phyloP scores from a whole-genome alignment of 345 rosid species.

The Salix exigua region DNA sequence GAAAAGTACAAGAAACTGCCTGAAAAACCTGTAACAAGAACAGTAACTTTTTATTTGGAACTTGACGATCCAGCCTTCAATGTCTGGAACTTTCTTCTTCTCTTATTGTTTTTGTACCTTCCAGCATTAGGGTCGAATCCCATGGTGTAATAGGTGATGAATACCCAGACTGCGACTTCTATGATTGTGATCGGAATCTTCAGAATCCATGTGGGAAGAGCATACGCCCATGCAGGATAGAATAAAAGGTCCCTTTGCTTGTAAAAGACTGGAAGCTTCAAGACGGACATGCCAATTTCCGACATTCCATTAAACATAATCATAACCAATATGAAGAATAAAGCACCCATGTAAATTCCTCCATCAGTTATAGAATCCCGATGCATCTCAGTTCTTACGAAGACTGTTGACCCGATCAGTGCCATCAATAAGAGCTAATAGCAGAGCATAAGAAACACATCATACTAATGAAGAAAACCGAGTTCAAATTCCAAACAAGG shows the following conservation, averaged over 20 bases:
- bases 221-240: constrained; percentile 76
- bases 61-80: no score
- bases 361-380: constrained; percentile 43
- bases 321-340: constrained; percentile 47
- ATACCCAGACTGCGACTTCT: constrained; percentile 59
- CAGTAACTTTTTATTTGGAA: no score
- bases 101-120: constrained; percentile 40
- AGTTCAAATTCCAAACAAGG: neutral
- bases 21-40: constrained; percentile 43
- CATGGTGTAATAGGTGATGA: constrained; percentile 57
- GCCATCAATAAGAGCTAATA: constrained; percentile 33
- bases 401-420: constrained; percentile 25
- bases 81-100: no score
- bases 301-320: constrained; percentile 72
- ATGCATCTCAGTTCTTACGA: constrained; percentile 36
- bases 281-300: constrained; percentile 68
- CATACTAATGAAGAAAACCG: neutral
- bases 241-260: constrained; percentile 77
- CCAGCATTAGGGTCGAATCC: constrained; percentile 69
- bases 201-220: constrained; percentile 77
- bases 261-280: constrained; percentile 80
- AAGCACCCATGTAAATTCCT: constrained; percentile 49
- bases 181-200: constrained; percentile 62
- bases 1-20: constrained; percentile 58
- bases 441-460: neutral